Conservation (phyloP, 495 filamentous ascomycete genomes). For the Neurospora africana region DNA sequence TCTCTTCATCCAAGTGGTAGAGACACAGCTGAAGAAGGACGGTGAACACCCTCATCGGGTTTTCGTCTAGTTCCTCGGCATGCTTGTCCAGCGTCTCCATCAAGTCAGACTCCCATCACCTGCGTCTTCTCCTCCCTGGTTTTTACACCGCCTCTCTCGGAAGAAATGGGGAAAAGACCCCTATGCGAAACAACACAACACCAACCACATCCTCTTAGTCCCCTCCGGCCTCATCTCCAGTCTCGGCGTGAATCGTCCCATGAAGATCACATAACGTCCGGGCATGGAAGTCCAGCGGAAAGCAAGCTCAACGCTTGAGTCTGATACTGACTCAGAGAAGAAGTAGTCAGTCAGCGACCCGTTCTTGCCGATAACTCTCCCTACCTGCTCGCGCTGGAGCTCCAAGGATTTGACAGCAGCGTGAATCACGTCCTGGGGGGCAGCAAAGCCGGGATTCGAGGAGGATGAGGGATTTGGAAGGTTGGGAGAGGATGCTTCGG, state of each 20-base stretch:
- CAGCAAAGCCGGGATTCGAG: neutral
- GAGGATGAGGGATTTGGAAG: neutral
- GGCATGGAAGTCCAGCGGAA: neutral
- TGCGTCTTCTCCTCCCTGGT: neutral
- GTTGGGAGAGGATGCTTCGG: neutral
- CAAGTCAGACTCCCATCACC: neutral
- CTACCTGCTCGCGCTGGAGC: neutral
- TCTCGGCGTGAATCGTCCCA: neutral
- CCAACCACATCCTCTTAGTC: neutral
- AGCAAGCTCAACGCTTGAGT: neutral
- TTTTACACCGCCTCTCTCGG: too few relatives aligned
- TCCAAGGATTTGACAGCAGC: neutral
- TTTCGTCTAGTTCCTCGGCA: neutral
- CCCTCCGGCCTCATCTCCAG: neutral
- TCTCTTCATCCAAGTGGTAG: neutral
- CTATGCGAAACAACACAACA: neutral
- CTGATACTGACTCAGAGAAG: neutral
- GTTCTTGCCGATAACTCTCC: neutral
- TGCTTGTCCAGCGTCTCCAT: neutral
- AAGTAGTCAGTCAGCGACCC: neutral
- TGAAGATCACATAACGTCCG: neutral
- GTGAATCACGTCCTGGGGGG: neutral
- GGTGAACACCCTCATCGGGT: neutral
- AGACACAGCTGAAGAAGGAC: neutral
- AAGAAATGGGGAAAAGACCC: neutral